phyloP scores from a whole-genome alignment of 805 yeast species.

The Candida stauntonica region DNA sequence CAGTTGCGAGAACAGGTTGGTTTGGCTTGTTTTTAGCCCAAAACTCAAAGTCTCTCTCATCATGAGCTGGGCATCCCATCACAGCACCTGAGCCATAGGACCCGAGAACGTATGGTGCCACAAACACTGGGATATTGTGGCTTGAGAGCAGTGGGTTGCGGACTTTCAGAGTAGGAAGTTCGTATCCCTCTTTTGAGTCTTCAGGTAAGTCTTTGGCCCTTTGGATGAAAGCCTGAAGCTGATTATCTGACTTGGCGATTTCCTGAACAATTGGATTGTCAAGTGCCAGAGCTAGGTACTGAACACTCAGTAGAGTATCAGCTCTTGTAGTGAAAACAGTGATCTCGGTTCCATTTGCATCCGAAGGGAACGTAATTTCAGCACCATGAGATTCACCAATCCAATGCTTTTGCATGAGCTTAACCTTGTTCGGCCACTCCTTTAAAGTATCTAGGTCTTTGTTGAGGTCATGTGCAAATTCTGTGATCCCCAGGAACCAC shows the following conservation, averaged over 20 bases:
- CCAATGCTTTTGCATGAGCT: conserved; percentile 91
- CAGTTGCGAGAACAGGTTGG: conserved; percentile 15
- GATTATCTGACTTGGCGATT: conserved; percentile 33
- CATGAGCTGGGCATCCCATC: conserved; percentile 98
- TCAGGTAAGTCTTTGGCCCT: conserved; percentile 34
- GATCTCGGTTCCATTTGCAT: conserved; percentile 28
- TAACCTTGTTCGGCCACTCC: conserved; percentile 87
- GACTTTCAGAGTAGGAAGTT: conserved; percentile 40
- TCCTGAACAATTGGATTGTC: conserved; percentile 58
- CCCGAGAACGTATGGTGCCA: conserved; percentile 85
- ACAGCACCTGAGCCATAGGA: conserved; percentile 90
- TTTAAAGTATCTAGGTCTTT: conserved; percentile 57
- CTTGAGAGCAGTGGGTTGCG: conserved; percentile 55
- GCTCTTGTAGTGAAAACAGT: conserved; percentile 82
- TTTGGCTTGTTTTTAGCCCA: conserved; percentile 63
- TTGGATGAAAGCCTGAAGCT: conserved; percentile 44
- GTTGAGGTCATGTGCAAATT: conserved; percentile 65
- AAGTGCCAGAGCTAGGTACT: conserved; percentile 73
- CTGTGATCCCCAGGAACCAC: conserved; percentile 91
- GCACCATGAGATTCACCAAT: conserved; percentile 86
- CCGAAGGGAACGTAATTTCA: conserved; percentile 49
- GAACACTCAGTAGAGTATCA: conserved; percentile 81
- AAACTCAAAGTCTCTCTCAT: conserved; percentile 74
- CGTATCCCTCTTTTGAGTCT: conserved; percentile 58
- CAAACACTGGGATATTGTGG: conserved; percentile 64